Evolutionary conservation across 805 yeast species (phyloP).

Genomic region (Candida krabiensis): DNA sequence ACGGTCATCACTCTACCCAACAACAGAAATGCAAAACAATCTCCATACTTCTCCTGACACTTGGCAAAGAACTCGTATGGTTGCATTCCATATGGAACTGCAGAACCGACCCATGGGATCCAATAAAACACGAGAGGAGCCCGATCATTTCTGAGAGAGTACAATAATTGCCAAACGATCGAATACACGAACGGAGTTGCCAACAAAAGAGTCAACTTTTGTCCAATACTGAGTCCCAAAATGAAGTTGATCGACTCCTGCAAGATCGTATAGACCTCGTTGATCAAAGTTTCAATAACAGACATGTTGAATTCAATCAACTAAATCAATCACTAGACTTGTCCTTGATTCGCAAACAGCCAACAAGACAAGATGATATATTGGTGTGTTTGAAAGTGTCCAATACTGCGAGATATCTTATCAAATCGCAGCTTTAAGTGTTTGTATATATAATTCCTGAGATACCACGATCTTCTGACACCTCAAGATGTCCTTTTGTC

Average conservation of each 20-base stretch:
- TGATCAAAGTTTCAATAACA: slow-evolving; percentile 22
- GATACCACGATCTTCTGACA: not conserved
- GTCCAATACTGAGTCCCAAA: slow-evolving; percentile 22
- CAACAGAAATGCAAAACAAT: slow-evolving; percentile 85
- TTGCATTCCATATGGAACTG: slow-evolving; percentile 84
- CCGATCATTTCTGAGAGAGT: slow-evolving; percentile 74
- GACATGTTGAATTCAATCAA: slow-evolving; percentile 26
- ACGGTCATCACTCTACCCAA: slow-evolving; percentile 94
- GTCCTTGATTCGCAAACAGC: no score
- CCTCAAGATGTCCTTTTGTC: not conserved
- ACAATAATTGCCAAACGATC: slow-evolving; percentile 62
- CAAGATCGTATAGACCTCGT: slow-evolving; percentile 16
- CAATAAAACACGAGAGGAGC: slow-evolving; percentile 90
- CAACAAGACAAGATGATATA: no score
- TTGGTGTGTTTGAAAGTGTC: no score
- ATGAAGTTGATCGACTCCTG: slow-evolving; percentile 10
- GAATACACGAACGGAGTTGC: slow-evolving; percentile 64
- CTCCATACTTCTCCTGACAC: slow-evolving; percentile 84
- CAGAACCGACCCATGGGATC: slow-evolving; percentile 96
- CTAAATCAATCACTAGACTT: no score
- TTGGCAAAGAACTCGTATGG: slow-evolving; percentile 87
- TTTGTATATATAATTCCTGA: no score
- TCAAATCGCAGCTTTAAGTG: no score
- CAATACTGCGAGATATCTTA: no score
- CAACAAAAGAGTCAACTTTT: slow-evolving; percentile 35